phyloP scores from a whole-genome alignment of 2,329 filamentous ascomycete species.

The Corynespora cassiicola region DNA sequence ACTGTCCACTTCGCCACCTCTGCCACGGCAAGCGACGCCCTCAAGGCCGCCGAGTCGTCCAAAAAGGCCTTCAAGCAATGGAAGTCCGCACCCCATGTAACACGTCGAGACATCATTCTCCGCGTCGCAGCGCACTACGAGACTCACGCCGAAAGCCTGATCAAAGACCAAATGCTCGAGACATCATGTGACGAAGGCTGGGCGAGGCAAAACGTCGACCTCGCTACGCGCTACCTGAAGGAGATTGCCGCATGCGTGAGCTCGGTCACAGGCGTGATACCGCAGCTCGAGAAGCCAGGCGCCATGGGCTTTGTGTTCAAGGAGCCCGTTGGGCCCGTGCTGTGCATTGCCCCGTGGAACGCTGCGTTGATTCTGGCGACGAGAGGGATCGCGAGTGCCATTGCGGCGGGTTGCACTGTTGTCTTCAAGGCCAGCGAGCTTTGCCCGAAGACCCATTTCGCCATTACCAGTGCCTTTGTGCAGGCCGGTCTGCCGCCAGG shows the following conservation, averaged over 20 bases:
- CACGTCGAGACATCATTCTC: constrained; percentile 33
- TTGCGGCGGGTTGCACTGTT: constrained; percentile 32
- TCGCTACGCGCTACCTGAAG: constrained; percentile 30
- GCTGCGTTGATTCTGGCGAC: constrained; percentile 22
- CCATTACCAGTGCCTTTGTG: constrained; percentile 27
- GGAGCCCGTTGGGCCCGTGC: constrained; percentile 33
- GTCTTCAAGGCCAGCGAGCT: constrained; percentile 32
- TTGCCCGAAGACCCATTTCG: constrained; percentile 19
- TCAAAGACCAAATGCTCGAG: constrained; percentile 33
- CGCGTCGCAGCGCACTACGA: constrained; percentile 35
- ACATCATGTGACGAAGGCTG: constrained; percentile 49
- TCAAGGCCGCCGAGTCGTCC: constrained; percentile 29
- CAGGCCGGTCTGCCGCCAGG: constrained; percentile 43
- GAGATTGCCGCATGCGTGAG: constrained; percentile 21
- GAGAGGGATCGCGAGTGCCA: constrained; percentile 29
- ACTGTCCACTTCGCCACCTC: constrained; percentile 32
- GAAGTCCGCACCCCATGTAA: constrained; percentile 30
- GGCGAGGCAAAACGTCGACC: constrained; percentile 40
- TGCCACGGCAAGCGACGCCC: constrained; percentile 20
- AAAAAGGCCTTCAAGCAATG: constrained; percentile 36
- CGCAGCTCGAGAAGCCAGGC: constrained; percentile 31
- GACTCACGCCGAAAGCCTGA: constrained; percentile 22
- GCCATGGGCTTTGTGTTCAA: constrained; percentile 38
- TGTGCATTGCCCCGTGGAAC: constrained; percentile 32
- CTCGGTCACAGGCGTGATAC: constrained; percentile 22